Conservation (phyloP, 768 basidiomycete species). For the Naematelia aurantialba region DNA sequence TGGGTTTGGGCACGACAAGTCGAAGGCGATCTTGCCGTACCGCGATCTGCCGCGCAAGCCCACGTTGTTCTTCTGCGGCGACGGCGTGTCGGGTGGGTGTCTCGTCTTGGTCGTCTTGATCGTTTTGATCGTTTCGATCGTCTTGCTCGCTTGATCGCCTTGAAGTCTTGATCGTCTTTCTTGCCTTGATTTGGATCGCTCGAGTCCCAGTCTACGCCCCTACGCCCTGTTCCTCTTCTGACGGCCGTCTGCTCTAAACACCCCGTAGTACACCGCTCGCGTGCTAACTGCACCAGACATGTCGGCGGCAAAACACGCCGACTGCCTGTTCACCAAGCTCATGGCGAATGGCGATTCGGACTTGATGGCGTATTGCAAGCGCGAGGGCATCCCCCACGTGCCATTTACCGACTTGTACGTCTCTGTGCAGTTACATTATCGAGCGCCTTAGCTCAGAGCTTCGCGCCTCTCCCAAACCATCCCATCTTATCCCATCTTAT, state of each 20-base stretch:
- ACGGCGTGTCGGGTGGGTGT: constrained; percentile 82
- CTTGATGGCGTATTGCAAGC: constrained; percentile 73
- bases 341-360: constrained; percentile 62
- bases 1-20: constrained; percentile 93
- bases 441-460: neutral
- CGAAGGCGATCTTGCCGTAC: constrained; percentile 88
- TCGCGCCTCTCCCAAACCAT: no score
- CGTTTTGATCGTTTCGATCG: neutral
- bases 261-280: neutral
- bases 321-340: constrained; percentile 87
- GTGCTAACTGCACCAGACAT: constrained; percentile 59
- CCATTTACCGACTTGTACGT: constrained; percentile 63
- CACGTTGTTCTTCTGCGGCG: constrained; percentile 91
- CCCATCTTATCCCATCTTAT: no score
- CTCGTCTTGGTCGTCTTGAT: neutral
- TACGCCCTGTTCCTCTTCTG: no score
- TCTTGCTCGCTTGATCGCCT: neutral
- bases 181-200: neutral
- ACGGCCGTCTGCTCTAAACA: neutral
- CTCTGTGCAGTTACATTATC: neutral
- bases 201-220: neutral
- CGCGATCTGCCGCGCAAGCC: constrained; percentile 64
- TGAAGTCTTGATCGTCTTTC: neutral
- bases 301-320: constrained; percentile 86
- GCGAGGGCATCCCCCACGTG: constrained; percentile 73